Evolutionary conservation across 1,284 basidiomycete species (phyloP), one percentile per base, ranked within the genome.

Genomic region (Thecaphora thlaspeos): DNA sequence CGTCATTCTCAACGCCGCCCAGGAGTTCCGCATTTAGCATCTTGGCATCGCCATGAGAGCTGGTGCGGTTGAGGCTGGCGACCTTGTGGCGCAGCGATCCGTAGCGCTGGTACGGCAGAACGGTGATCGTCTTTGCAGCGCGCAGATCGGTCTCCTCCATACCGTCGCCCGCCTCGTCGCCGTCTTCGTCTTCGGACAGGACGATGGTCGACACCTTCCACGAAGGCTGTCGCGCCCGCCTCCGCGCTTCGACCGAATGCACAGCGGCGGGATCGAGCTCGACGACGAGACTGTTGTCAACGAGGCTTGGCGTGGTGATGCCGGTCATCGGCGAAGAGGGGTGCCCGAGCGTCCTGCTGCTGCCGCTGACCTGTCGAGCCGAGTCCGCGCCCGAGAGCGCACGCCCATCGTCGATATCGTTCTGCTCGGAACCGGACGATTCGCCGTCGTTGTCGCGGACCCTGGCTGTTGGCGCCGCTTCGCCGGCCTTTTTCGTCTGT

Each of bases 41-140:
- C n/a, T n/a, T n/a, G n/a, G n/a, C n/a, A 34, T 15, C 15, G 15
- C 3, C 7, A 15, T 14, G 32, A 8, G 15, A 34, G 7, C 10
- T 17, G 32, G 32, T 17, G 11, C 15, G 11, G 4, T 14, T 34
- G 7, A 34, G 32, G 32, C 38, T 19, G 38, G n/a, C 18, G 5
- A 14, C 38, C 19, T 40, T 40, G 38, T 45, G 19, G 34, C 47
- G 54, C 12, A 57, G 41, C 1, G 44, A 44, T 3, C 58, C 62
- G 30, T 61, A 66, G 0, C 51, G 48, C 22, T 61, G 62, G 18
- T 66, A 66, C 1, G 62, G 58, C 1, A 49, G 54, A 28, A 66
- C 56, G n/a, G 55, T 50, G 46, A 66, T 55, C 2, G 51, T 53
- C 44, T 37, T 12, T 4, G 17, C 24, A 30, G 18, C 19, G 11